Evolutionary conservation across 1,139 yeast species (phyloP).

Genomic region (Geotrichum klebahnii): DNA sequence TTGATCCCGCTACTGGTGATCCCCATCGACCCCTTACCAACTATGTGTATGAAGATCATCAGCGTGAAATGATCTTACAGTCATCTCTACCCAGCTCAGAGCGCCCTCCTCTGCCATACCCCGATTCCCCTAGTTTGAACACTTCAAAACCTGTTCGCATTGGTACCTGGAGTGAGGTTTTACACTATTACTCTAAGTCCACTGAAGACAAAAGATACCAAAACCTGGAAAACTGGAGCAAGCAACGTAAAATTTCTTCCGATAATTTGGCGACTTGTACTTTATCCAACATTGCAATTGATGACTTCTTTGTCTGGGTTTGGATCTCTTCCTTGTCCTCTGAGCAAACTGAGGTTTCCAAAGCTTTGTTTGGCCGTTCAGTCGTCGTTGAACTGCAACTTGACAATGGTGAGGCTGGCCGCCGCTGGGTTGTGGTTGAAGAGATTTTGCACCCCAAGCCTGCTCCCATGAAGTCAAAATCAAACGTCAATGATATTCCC

Average conservation of each 20-base stretch:
- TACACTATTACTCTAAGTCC: slow-evolving; percentile 17
- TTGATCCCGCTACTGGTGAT: slow-evolving; percentile 35
- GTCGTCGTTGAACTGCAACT: slow-evolving; percentile 63
- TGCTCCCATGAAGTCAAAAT: slow-evolving; percentile 27
- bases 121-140: slow-evolving; percentile 24
- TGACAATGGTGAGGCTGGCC: slow-evolving; percentile 44
- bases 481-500: no score
- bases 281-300: slow-evolving; percentile 63
- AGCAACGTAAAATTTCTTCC: slow-evolving; percentile 19
- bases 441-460: slow-evolving; percentile 43
- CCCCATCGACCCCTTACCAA: slow-evolving; percentile 32
- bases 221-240: slow-evolving; percentile 14
- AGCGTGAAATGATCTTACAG: slow-evolving; percentile 27
- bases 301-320: slow-evolving; percentile 87
- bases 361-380: slow-evolving; percentile 72
- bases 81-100: slow-evolving; percentile 31
- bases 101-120: slow-evolving; percentile 31
- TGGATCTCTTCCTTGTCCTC: slow-evolving; percentile 77
- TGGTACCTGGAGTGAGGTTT: slow-evolving; percentile 19
- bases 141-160: slow-evolving; percentile 7
- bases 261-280: slow-evolving; percentile 45
- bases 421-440: slow-evolving; percentile 78
- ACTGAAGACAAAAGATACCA: slow-evolving; percentile 9
- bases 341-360: slow-evolving; percentile 65
- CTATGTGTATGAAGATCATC: slow-evolving; percentile 34